Evolutionary conservation across 108 stramenopile genomes (phyloP).

Genomic region (Fistulifera pelliculosa): DNA sequence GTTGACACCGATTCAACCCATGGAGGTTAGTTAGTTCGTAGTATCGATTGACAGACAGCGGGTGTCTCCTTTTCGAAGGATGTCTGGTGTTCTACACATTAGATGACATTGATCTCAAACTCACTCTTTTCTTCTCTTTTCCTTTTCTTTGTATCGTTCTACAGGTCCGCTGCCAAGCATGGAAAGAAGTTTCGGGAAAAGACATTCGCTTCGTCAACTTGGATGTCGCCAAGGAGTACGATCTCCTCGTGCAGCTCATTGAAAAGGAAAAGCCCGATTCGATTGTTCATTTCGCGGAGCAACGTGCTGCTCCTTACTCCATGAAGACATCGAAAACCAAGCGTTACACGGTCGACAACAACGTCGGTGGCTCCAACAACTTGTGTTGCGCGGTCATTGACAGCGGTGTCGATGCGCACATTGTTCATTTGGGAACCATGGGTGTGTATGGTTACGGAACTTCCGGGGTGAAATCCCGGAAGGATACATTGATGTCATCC

Average conservation of each 20-base stretch:
- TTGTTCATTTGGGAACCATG: conserved; percentile 98
- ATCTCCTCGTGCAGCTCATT: conserved; percentile 87
- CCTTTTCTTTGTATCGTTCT: not conserved
- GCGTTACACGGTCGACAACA: conserved; percentile 98
- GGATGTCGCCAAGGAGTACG: conserved; percentile 94
- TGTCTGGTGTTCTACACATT: no score
- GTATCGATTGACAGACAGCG: not conserved
- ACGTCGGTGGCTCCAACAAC: conserved; percentile 94
- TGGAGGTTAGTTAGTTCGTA: conserved; percentile 39
- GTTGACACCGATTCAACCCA: conserved; percentile 87
- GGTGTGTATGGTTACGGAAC: conserved; percentile 98
- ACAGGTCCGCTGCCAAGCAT: conserved; percentile 77
- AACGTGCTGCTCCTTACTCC: conserved; percentile 96
- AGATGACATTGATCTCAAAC: no score
- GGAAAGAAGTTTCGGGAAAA: conserved; percentile 92
- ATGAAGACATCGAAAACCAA: conserved; percentile 90
- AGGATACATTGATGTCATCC: conserved; percentile 97
- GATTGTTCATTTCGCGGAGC: conserved; percentile 97
- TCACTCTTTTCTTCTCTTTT: conserved; percentile 2
- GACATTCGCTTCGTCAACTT: conserved; percentile 87
- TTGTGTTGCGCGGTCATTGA: conserved; percentile 94
- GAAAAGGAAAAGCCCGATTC: conserved; percentile 89
- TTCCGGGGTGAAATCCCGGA: conserved; percentile 97
- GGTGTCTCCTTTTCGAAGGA: no score
- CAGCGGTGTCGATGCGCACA: conserved; percentile 89